These are phyloP conservation scores for Vitis hybrid DNA, from an alignment of 177 flowering plant genomes.

Conservation along the genomic window DNA sequence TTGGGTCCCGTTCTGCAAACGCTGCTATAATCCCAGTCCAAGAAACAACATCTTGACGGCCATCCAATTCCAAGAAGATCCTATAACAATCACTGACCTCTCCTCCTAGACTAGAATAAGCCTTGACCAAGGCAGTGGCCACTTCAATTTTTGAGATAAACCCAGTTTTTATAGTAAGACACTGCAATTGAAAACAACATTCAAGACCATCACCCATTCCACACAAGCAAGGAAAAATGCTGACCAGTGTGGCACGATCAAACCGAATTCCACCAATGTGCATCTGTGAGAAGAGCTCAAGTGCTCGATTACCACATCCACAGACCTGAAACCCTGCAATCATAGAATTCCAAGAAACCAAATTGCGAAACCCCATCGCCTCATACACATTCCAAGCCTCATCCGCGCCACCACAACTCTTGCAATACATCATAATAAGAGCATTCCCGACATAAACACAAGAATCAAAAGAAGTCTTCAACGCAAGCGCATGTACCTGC, in stretches of 20 bases:
- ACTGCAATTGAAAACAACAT: slow-evolving; percentile 46
- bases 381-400: slow-evolving; percentile 57
- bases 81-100: slow-evolving; percentile 38
- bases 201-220: slow-evolving; percentile 15
- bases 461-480: slow-evolving; percentile 49
- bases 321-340: slow-evolving; percentile 47
- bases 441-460: slow-evolving; percentile 68
- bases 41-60: slow-evolving; percentile 47
- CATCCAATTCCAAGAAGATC: slow-evolving; percentile 47
- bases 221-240: slow-evolving; percentile 42
- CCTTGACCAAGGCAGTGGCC: slow-evolving; percentile 57
- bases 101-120: slow-evolving; percentile 54
- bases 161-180: slow-evolving; percentile 43
- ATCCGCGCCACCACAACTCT: slow-evolving; percentile 19
- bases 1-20: slow-evolving; percentile 55
- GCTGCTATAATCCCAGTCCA: slow-evolving; percentile 76
- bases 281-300: slow-evolving; percentile 49
- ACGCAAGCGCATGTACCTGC: slow-evolving; percentile 13
- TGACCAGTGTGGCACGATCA: slow-evolving; percentile 62
- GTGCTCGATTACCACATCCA: slow-evolving; percentile 27
- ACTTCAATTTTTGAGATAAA: slow-evolving; percentile 44
- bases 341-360: slow-evolving; percentile 71
- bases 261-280: slow-evolving; percentile 38
- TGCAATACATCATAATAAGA: slow-evolving; percentile 72
- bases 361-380: slow-evolving; percentile 36